A percentile compares a stretch with the other conserved stretches of the same genome.
Evolutionary conservation across 495 filamentous ascomycete species (phyloP).

Genomic region (Trichocladium antarcticum): DNA sequence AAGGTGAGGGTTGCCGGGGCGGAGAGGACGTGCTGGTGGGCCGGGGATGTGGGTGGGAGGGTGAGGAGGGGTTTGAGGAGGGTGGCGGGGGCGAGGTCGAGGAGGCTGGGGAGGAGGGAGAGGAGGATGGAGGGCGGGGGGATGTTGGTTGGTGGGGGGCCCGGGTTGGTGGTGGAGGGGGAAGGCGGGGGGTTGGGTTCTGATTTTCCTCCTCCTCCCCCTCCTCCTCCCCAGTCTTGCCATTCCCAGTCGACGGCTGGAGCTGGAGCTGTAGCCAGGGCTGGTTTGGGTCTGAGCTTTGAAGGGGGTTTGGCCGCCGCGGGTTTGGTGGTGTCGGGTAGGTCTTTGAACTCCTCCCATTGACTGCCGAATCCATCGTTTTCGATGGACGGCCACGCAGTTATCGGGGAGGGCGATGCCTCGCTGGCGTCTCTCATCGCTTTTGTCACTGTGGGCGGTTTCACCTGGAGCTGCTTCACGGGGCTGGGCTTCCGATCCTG

Average conservation of each 20-base stretch:
- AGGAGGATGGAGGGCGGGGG: conserved; percentile 80
- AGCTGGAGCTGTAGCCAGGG: conserved; percentile 1
- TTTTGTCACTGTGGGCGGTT: conserved; percentile 28
- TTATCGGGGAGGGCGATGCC: conserved; percentile 32
- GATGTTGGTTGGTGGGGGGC: conserved; percentile 67
- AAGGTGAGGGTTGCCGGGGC: conserved; percentile 45
- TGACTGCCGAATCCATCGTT: conserved; percentile 38
- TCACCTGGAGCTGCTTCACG: conserved; percentile 29
- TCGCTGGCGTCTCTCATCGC: conserved; percentile 21
- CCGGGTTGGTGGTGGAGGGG: background rate
- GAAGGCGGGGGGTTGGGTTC: background rate
- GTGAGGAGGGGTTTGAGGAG: conserved; percentile 46
- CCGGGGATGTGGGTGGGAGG: conserved; percentile 37
- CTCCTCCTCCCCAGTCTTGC: conserved; percentile 26
- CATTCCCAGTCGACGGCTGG: conserved; percentile 30
- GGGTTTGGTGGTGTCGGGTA: conserved; percentile 22
- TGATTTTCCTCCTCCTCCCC: conserved; percentile 14
- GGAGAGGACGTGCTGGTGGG: conserved; percentile 45
- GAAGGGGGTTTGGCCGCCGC: background rate
- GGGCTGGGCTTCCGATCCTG: conserved; percentile 39
- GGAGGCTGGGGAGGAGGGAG: conserved; percentile 55
- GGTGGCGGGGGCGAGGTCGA: conserved; percentile 43
- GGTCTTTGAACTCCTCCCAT: conserved; percentile 49
- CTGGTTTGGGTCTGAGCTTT: conserved; percentile 4
- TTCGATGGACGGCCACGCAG: conserved; percentile 35